phyloP scores from a whole-genome alignment of 345 rosid genomes.

The Camelina hispida region DNA sequence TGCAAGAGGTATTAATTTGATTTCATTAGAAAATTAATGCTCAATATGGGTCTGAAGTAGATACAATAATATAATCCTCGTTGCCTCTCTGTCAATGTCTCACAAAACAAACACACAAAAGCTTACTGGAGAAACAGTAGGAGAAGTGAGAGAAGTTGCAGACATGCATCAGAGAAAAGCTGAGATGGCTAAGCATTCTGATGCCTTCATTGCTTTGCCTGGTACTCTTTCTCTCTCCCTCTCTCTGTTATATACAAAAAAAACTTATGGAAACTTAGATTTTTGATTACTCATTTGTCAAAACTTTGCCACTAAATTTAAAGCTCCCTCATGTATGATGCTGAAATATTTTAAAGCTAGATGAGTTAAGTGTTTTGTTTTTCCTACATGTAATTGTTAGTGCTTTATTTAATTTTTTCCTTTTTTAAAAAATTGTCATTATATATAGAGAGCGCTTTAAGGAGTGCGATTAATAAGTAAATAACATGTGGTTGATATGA shows the following conservation, averaged over 20 bases:
- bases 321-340: background rate
- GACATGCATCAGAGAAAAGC: conserved; percentile 69
- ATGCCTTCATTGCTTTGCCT: conserved; percentile 62
- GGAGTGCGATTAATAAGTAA: conserved; percentile 20
- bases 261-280: background rate
- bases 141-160: conserved; percentile 50
- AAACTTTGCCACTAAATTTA: background rate
- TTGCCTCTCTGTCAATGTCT: background rate
- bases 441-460: conserved; percentile 5
- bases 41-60: background rate
- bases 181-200: conserved; percentile 62
- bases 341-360: background rate
- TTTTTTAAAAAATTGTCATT: background rate
- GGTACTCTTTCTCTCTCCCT: conserved; percentile 28
- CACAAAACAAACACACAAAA: conserved; percentile 15
- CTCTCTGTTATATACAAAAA: background rate
- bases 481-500: conserved; percentile 34
- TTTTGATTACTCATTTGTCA: background rate
- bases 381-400: background rate
- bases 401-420: background rate
- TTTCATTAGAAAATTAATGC: background rate
- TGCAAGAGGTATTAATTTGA: conserved; percentile 48
- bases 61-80: conserved; percentile 27
- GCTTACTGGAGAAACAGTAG: conserved; percentile 55
- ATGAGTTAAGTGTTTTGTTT: conserved; percentile 6